phyloP scores from a whole-genome alignment of 371 early-diverging fungal genomes.

The Zancudomyces culisetae region DNA sequence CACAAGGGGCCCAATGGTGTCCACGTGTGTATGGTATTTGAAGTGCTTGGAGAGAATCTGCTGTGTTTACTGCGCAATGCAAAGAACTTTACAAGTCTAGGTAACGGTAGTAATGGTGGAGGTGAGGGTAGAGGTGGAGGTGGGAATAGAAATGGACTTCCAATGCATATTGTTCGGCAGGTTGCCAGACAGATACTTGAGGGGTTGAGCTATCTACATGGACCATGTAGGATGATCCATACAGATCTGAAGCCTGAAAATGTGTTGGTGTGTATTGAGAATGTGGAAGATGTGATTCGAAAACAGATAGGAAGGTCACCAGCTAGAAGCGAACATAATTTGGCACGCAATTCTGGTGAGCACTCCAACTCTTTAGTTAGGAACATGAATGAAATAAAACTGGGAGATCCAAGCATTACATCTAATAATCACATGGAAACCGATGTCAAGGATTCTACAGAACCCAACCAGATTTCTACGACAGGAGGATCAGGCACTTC shows the following conservation, averaged over 20 bases:
- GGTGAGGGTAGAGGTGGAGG: constrained; percentile 2
- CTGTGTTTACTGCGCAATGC: constrained; percentile 51
- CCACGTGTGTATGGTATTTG: constrained; percentile 94
- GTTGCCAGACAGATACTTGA: constrained; percentile 69
- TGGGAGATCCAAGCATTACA: not conserved
- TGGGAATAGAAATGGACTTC: constrained; percentile 51
- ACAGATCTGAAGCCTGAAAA: constrained; percentile 97
- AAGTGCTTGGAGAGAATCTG: constrained; percentile 89
- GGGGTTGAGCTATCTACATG: constrained; percentile 84
- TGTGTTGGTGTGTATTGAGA: constrained; percentile 71
- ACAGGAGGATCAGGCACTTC: too few relatives aligned
- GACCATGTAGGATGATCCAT: constrained; percentile 95
- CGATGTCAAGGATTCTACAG: too few relatives aligned
- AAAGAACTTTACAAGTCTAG: constrained; percentile 11
- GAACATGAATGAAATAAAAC: constrained; percentile 4
- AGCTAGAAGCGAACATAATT: not conserved
- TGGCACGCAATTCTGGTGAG: too few relatives aligned
- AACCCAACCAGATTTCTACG: too few relatives aligned
- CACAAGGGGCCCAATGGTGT: constrained; percentile 75
- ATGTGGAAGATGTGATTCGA: constrained; percentile 43
- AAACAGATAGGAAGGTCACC: constrained; percentile 12
- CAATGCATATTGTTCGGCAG: constrained; percentile 62
- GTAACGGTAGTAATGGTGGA: not conserved
- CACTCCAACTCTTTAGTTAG: constrained; percentile 2
- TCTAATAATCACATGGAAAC: too few relatives aligned